Base-by-base conservation (phyloP, 306 rosid genomes). In the Herpetospermum pedunculosum region DNA sequence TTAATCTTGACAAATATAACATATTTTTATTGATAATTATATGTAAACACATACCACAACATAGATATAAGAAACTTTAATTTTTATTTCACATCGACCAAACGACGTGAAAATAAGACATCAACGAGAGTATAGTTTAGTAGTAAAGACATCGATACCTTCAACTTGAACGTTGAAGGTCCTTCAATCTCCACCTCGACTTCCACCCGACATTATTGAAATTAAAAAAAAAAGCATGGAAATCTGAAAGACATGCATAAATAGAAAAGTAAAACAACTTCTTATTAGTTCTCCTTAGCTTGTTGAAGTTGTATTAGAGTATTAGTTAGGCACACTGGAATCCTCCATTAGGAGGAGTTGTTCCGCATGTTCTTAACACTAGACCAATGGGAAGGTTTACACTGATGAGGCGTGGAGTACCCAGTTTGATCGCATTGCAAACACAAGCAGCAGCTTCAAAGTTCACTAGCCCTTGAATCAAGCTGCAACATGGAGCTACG, bases 371-470 rank as follows among this genome's bases (percentile, higher is more conserved):
- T n/a, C n/a, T n/a, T n/a, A n/a, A n/a, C n/a, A n/a, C n/a, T n/a
- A n/a, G n/a, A 9, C 72, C 55, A 16, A 91, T 2, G 1, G 92
- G 89, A 53, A 92, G 2, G 23, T 92, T 82, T 12, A 89, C 86
- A 79, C 88, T 84, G 70, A 88, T 41, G 4, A 30, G 34, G 2
- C 96, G 92, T 18, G 88, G 46, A 6, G 88, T 47, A 28, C 85
- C 80, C 25, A 92, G 94, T 29, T 80, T 92, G 6, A 92, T 84
- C 26, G 92, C 89, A 5, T 89, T 90, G 92, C 96, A 92, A 57
- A 92, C 89, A 79, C 98, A 92, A 18, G 82, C 82, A 3, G 91
- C 95, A 4, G 98, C 98, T 37, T 92, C 95, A 72, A 92, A 85
- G 64, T 92, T 82, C 59, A 8, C 91, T 0, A 92, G 87, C 4